phyloP scores from a whole-genome alignment of 106 monocot genomes.

The Acorus calamus region DNA sequence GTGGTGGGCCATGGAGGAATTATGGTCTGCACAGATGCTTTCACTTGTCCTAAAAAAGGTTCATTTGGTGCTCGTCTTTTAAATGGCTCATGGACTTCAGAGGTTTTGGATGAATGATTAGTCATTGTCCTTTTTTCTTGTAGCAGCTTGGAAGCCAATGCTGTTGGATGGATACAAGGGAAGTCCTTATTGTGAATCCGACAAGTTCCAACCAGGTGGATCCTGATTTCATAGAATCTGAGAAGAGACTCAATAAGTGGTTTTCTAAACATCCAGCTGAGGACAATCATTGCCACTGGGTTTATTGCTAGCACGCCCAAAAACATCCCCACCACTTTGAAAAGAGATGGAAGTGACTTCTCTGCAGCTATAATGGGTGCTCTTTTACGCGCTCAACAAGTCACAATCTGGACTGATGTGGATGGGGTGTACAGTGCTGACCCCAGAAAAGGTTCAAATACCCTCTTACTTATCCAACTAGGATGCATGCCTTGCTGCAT shows the following conservation, averaged over 20 bases:
- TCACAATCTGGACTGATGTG: slow-evolving; percentile 99
- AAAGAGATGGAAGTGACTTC: slow-evolving; percentile 99
- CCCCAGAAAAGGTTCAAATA: slow-evolving; percentile 76
- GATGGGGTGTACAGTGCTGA: slow-evolving; percentile 99
- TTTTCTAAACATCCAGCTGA: slow-evolving; percentile 36
- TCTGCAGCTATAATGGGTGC: slow-evolving; percentile 92
- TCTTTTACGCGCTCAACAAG: slow-evolving; percentile 75
- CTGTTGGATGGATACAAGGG: slow-evolving; percentile 95
- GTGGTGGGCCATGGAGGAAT: slow-evolving; percentile 97
- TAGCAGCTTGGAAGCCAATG: slow-evolving; percentile 68
- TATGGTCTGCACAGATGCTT: slow-evolving; percentile 98
- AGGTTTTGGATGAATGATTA: not conserved
- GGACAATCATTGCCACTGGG: slow-evolving; percentile 88
- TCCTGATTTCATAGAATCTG: slow-evolving; percentile 78
- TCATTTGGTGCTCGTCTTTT: too few relatives aligned
- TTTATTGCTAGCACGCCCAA: slow-evolving; percentile 94
- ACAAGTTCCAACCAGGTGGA: slow-evolving; percentile 86
- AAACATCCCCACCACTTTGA: slow-evolving; percentile 89
- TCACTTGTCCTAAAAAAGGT: slow-evolving; percentile 85
- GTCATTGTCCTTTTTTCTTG: slow-evolving; percentile 6
- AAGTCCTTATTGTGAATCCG: slow-evolving; percentile 91
- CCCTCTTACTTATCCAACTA: too few relatives aligned
- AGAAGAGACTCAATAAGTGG: slow-evolving; percentile 79
- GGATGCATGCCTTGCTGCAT: too few relatives aligned
- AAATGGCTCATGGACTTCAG: too few relatives aligned